Conservation (phyloP, 441 rosid genomes). For the Lepidium campestre region DNA sequence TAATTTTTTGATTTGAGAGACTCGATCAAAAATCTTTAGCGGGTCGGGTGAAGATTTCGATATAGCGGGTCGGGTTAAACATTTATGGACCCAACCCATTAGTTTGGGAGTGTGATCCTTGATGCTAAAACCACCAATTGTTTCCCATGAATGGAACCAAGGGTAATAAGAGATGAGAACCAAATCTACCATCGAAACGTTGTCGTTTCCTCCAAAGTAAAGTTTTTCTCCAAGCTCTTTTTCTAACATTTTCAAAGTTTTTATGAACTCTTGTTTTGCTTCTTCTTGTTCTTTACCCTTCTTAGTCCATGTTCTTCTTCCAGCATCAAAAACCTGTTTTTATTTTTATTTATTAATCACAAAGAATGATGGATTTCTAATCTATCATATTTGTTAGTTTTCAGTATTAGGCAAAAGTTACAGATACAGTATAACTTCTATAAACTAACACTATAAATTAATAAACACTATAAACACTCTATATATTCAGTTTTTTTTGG, state of each 20-base stretch:
- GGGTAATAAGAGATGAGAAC: conserved; percentile 28
- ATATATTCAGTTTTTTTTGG: too few species aligned
- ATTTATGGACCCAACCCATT: conserved; percentile 19
- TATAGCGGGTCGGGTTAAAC: conserved; percentile 22
- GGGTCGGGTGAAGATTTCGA: conserved; percentile 25
- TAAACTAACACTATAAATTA: too few species aligned
- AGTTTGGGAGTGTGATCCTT: conserved; percentile 25
- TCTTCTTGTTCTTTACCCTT: conserved; percentile 34
- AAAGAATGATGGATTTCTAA: background rate
- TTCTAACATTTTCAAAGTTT: conserved; percentile 27
- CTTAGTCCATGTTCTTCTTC: conserved; percentile 31
- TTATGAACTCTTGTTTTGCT: conserved; percentile 26
- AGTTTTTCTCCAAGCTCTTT: conserved; percentile 30
- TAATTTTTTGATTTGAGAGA: conserved; percentile 19
- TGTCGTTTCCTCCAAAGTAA: conserved; percentile 32
- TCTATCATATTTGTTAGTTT: background rate
- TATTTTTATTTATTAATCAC: background rate
- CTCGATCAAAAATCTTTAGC: conserved; percentile 23
- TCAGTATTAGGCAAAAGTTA: background rate
- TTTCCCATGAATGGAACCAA: conserved; percentile 31
- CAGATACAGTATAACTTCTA: too few species aligned
- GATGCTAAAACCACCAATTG: conserved; percentile 22
- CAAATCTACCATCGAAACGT: conserved; percentile 29
- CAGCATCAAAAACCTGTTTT: conserved; percentile 22
- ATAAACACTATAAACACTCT: too few species aligned